Evolutionary conservation across 1,284 basidiomycete species (phyloP), one percentile per base, ranked within the genome.

Genomic region (Ganoderma resinaceum): DNA sequence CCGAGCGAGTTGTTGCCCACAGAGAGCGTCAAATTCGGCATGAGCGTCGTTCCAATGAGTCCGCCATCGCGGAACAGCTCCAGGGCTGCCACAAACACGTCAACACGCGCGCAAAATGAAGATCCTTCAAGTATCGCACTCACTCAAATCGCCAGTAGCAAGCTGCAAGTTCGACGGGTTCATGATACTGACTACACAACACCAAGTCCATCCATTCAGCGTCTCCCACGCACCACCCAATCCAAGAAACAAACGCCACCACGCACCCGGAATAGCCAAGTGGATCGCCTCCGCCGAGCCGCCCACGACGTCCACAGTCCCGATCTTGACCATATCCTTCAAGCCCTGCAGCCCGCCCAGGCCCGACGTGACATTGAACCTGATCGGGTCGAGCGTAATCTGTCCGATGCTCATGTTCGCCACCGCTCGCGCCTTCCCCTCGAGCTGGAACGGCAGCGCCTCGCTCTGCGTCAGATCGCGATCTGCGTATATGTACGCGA

Each of bases 91-190:
- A n/a, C 38, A 37, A 23, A 49, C 4, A 7, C 31, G 12, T 33
- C 37, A 60, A 23, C 37, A 12, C 49, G 2, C 16, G n/a, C n/a
- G n/a, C n/a, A n/a, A 37, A 35, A 4, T 11, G 26, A 29, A 33
- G 26, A 31, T 55, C 6, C 6, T 2, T 2, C 38, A 20, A 37
- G 4, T 37, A 2, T 9, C 1, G 20, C 8, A 78, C 86, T 70
- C 74, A 90, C 89, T 84, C 67, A 92, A 74, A 74, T 92, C 88
- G 16, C 89, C 90, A 1, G 84, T 84, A 9, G 80, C 78, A 31
- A 94, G 79, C 69, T 90, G 86, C 70, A 95, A 81, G 76, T 88
- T 92, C 26, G 90, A 92, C 2, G 92, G 93, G 76, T 95, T 95
- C 75, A 82, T 77, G n/a, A 95, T 91, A 4, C 84, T 80, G 23